Evolutionary conservation across 164 flowering plant species (phyloP).

Genomic region (Stephania japonica): DNA sequence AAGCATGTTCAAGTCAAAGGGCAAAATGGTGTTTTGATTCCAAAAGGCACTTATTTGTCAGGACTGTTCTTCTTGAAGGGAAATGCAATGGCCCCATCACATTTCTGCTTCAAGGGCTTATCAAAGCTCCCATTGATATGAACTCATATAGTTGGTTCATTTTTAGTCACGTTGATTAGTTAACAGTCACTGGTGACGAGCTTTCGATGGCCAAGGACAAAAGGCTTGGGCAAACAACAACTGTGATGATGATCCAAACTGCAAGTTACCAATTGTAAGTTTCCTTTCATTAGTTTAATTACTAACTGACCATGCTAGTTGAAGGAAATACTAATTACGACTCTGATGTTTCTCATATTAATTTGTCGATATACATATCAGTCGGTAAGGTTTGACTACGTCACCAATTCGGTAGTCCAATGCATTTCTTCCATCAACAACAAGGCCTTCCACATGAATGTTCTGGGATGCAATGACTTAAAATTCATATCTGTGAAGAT

Average conservation of each 20-base stretch:
- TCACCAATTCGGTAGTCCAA: slow-evolving; percentile 21
- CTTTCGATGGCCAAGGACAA: slow-evolving; percentile 43
- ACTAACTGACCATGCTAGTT: neutral
- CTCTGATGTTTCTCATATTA: neutral
- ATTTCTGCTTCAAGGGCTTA: neutral
- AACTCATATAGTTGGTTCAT: neutral
- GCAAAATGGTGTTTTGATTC: neutral
- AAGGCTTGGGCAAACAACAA: slow-evolving; percentile 28
- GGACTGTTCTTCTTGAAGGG: neutral
- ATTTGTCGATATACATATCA: slow-evolving; percentile 1
- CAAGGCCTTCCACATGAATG: slow-evolving; percentile 30
- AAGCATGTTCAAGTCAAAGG: neutral
- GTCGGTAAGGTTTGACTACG: slow-evolving; percentile 29
- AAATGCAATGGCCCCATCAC: neutral
- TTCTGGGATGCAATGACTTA: slow-evolving; percentile 25
- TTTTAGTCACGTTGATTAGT: neutral
- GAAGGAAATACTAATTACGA: neutral
- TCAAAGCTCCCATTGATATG: neutral
- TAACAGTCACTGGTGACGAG: slow-evolving; percentile 36
- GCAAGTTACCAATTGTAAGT: slow-evolving; percentile 34
- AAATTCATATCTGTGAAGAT: slow-evolving; percentile 12
- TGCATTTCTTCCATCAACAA: slow-evolving; percentile 26
- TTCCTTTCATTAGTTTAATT: neutral
- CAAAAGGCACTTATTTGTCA: neutral
- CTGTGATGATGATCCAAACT: slow-evolving; percentile 12